Conservation (phyloP, 352 stramenopile genomes). For the Phytopythium helicoides region DNA sequence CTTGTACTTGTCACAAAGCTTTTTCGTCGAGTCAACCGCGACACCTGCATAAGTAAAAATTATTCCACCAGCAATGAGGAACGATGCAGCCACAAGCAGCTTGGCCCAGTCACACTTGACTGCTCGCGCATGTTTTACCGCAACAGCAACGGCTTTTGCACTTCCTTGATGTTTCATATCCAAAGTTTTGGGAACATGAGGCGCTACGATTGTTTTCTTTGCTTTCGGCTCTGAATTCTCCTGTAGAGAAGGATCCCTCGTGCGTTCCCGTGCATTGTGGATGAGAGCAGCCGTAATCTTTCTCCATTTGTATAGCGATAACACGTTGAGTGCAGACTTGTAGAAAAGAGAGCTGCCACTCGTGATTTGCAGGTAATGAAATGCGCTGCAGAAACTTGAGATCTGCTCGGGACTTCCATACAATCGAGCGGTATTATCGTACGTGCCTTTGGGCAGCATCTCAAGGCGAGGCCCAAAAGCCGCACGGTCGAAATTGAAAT, state of each 20-base stretch:
- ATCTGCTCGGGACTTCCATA: slow-evolving; percentile 44
- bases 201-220: slow-evolving; percentile 5
- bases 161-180: slow-evolving; percentile 1
- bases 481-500: slow-evolving; percentile 38
- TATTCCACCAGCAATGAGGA: slow-evolving; percentile 21
- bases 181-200: too few relatives aligned
- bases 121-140: too few relatives aligned
- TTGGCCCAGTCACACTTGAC: slow-evolving; percentile 18
- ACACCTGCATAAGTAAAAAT: slow-evolving; percentile 35
- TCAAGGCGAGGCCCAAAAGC: slow-evolving; percentile 33
- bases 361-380: slow-evolving; percentile 44
- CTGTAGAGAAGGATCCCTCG: too few relatives aligned
- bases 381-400: slow-evolving; percentile 38
- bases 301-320: slow-evolving; percentile 44
- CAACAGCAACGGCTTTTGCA: slow-evolving; percentile 8
- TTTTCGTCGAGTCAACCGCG: slow-evolving; percentile 13
- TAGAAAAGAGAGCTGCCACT: slow-evolving; percentile 14
- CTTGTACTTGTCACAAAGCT: slow-evolving; percentile 24
- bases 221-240: slow-evolving; percentile 2
- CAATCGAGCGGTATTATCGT: slow-evolving; percentile 36
- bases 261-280: slow-evolving; percentile 8
- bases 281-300: slow-evolving; percentile 28
- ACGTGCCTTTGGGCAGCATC: slow-evolving; percentile 19
- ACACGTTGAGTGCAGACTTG: slow-evolving; percentile 31
- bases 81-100: slow-evolving; percentile 21